Base-by-base conservation (phyloP, 805 yeast genomes). In the Candida oleophila region DNA sequence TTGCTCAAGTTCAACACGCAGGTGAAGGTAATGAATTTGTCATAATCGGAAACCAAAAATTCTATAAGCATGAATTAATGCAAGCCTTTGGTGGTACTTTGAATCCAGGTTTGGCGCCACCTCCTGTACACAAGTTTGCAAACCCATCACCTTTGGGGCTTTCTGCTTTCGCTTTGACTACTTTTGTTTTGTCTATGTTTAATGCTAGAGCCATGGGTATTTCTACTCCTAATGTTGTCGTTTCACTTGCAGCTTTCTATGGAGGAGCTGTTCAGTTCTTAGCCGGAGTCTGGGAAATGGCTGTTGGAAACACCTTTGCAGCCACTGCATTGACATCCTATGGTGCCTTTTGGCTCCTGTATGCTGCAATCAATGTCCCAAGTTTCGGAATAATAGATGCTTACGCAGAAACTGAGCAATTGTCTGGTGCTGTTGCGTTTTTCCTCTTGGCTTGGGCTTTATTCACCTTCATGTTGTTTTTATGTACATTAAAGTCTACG, bases 81-180 rank as follows among this genome's bases (percentile, higher is more conserved):
- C 47, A 50, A 32, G 74, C 73, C 8, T 67, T 69, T 41, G 73
- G 71, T 41, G 71, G 72, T 60, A 51, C 70, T 11, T 64, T 68
- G 52, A 67, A 65, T 48, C 69, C 70, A 5, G 71, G 71, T 42
- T 55, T 58, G 36, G 45, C 65, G 1, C 69, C 71, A 2, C 59
- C 54, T 41, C 79, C 94, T 15, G 60, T 64, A 8, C 82, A 83
- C 55, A 74, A 78, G 51, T 74, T 84, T 56, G 90, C 82, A 43
- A 83, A 83, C 57, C 87, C 89, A 12, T 81, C 83, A 32, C 87
- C 89, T 8, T 64, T 83, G 38, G 89, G 89, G n/a, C 61, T 83
- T 43, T 64, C 75, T 25, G 86, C 80, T 1, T 83, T 83, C 56
- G 85, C 86, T 3, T 56, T 82, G 49, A 81, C 87, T 8, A 83